phyloP scores from a whole-genome alignment of 2,329 filamentous ascomycete genomes.

The Metarhizium brunneum region DNA sequence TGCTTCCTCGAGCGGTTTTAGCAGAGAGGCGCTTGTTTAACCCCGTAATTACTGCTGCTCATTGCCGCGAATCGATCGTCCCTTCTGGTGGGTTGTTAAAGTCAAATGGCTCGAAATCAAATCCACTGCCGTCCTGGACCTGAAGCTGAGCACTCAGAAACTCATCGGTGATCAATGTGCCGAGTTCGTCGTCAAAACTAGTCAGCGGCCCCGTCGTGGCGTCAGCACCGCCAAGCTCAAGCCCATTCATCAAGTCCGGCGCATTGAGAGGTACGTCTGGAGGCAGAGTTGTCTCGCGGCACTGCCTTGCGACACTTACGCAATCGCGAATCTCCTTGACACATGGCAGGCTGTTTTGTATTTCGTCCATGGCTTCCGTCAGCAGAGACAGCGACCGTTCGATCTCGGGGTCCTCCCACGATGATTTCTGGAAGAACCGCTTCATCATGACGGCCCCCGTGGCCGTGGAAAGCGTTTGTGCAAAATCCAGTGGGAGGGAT shows the following conservation, averaged over 20 bases:
- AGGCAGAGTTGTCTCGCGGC: slow-evolving; percentile 18
- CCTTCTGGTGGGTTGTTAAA: slow-evolving; percentile 16
- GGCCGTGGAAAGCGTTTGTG: slow-evolving; percentile 38
- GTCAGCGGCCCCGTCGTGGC: slow-evolving; percentile 17
- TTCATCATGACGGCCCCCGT: slow-evolving; percentile 38
- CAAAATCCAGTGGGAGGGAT: slow-evolving; percentile 37
- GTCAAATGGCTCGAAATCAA: slow-evolving; percentile 19
- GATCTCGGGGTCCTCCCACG: slow-evolving; percentile 35
- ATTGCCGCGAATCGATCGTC: background rate
- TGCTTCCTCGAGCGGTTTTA: no score
- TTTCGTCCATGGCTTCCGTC: slow-evolving; percentile 40
- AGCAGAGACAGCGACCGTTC: slow-evolving; percentile 38
- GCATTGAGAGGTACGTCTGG: slow-evolving; percentile 22
- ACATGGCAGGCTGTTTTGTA: slow-evolving; percentile 40
- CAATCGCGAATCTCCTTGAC: slow-evolving; percentile 31
- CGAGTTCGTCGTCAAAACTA: slow-evolving; percentile 20
- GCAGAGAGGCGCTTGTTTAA: no score
- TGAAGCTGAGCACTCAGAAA: slow-evolving; percentile 25
- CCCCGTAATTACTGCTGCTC: background rate
- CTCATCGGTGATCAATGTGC: slow-evolving; percentile 25
- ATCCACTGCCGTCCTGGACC: slow-evolving; percentile 9
- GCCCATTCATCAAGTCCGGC: slow-evolving; percentile 23
- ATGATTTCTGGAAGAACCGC: slow-evolving; percentile 28
- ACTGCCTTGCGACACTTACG: slow-evolving; percentile 19
- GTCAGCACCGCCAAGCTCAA: slow-evolving; percentile 15